Base-by-base conservation (phyloP, 2,329 filamentous ascomycete genomes). In the Cadophora gregata region DNA sequence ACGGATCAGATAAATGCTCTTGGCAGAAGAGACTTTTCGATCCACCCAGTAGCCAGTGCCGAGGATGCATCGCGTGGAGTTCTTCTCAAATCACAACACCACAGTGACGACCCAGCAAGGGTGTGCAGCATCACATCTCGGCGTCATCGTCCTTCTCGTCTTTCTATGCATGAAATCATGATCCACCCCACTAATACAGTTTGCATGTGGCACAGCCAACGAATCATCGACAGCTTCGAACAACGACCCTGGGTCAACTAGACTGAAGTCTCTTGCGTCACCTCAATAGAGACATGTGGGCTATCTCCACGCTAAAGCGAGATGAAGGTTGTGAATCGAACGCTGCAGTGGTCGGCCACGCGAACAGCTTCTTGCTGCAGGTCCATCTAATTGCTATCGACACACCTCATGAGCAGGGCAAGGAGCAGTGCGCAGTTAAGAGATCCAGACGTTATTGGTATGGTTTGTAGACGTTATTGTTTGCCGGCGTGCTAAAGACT, bases 1-100 rank as follows among this genome's bases (percentile, higher is more conserved):
- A 38, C 29, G 45, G 59, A 72, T 72, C 70, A 64, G 70, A 72
- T 72, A 72, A 72, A 65, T 65, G 56, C 31, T 27, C 69, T 71
- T 72, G 69, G 69, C 69, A 56, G 8, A 4, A n/a, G 42, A 16
- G 19, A 47, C 1, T 6, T 27, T 19, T 27, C 14, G 21, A 53
- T 27, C 48, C 24, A 27, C 53, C n/a, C 53, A 31, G 53, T 12
- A n/a, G n/a, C n/a, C n/a, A n/a, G n/a, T 56, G 29, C 53, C 53
- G 33, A 36, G n/a, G 53, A 58, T 24, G 53, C 5, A 24, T 14
- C 29, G 53, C 29, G 21, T 24, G 31, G 29, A 36, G 24, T 58
- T 58, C 16, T 29, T 24, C 29, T 36, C 53, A 38, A 36, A 38
- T 36, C 53, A 38, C 53, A 36, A 36, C 31, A 36, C 53, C 31